Conservation (phyloP, 139 green algal species). For the Trebouxia sp. region DNA sequence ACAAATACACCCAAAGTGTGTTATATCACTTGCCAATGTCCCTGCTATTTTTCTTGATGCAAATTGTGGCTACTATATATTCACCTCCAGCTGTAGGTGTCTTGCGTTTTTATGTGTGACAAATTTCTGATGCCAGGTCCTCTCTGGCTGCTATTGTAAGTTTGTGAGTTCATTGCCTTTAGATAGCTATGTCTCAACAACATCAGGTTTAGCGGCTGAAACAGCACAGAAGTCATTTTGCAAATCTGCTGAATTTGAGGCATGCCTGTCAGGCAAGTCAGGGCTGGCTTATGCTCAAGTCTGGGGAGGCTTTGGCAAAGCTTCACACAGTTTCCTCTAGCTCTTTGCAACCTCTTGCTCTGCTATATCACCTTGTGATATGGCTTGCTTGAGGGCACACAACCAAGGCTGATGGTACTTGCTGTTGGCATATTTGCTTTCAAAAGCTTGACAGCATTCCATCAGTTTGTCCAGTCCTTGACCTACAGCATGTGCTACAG, state of each 20-base stretch:
- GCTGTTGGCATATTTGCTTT: constrained; percentile 1
- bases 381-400: neutral
- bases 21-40: constrained; percentile 1
- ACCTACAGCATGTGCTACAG: neutral
- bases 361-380: constrained; percentile 5
- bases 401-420: constrained; percentile 3
- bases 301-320: neutral
- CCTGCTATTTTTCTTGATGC: neutral
- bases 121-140: neutral
- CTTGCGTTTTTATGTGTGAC: neutral
- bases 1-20: constrained; percentile 6
- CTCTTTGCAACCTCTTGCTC: neutral
- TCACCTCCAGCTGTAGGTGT: neutral
- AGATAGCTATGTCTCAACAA: constrained; percentile 7
- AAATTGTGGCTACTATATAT: neutral
- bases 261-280: constrained; percentile 1
- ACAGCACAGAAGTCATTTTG: constrained; percentile 11
- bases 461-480: constrained; percentile 3
- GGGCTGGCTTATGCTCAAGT: neutral
- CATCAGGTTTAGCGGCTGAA: neutral
- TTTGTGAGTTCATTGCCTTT: neutral
- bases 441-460: neutral
- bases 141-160: constrained; percentile 1
- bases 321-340: neutral
- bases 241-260: neutral